Base-by-base conservation (phyloP, 2,329 filamentous ascomycete species). In the Cadophora malorum region DNA sequence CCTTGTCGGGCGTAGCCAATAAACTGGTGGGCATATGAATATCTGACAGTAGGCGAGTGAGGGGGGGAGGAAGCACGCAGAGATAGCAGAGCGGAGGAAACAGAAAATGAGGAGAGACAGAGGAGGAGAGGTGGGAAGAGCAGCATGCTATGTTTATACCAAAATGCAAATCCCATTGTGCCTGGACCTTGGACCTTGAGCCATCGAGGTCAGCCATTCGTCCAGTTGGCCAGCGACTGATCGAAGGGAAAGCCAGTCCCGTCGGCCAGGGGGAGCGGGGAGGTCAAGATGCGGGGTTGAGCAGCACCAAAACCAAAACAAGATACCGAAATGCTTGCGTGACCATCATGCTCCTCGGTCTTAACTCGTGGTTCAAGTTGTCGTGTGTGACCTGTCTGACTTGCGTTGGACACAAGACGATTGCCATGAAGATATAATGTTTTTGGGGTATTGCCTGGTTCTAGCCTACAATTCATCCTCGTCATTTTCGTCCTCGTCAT, bases 401-500 rank as follows among this genome's bases (percentile, higher is more conserved):
- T 21, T 49, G 45, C 21, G n/a, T 49, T 23, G 55, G 14, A 58
- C 31, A 58, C 28, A 19, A 21, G 31, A 41, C 33, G 12, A 58
- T 19, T 33, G n/a, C 38, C 12, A 38, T 58, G 55, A 38, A 41
- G 55, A 38, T 38, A 58, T 58, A 23, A 23, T 58, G 31, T 38
- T 23, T 38, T 38, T 9, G 33, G 28, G 33, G 55, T 38, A 23
- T 35, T 38, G 14, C 38, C 28, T 28, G 28, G 28, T 3, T n/a
- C 31, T 58, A 38, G n/a, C 38, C 49, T 53, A 64, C 52, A 64
- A 25, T 28, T 64, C 61, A 21, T 64, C 52, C 41, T 68, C 67
- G 16, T 65, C 65, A 35, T 67, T 66, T 45, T 71, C 67, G 25
- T 63, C 71, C 21, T 69, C 69, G n/a, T 69, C 69, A 4, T 65